A percentile compares a stretch with the other conserved stretches of the same genome.
These are phyloP conservation scores for Neoascochyta sp. DNA, from an alignment of 2,329 filamentous ascomycete genomes.

Conservation along the genomic window DNA sequence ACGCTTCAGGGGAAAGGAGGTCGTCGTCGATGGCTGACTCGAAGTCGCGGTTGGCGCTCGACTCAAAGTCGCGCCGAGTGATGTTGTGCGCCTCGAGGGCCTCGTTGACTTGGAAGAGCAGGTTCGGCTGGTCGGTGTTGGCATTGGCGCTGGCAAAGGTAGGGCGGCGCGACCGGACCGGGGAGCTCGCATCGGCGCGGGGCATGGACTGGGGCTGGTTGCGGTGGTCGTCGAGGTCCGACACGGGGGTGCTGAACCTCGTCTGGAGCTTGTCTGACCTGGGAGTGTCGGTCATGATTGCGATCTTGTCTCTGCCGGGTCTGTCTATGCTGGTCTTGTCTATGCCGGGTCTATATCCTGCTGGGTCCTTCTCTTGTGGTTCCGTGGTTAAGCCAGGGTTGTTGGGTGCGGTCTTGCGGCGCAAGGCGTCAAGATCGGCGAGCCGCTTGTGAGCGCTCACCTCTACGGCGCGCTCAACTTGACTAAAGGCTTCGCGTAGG, in stretches of 20 bases:
- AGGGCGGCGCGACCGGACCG: conserved; percentile 56
- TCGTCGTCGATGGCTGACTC: conserved; percentile 83
- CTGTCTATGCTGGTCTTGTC: conserved; percentile 7
- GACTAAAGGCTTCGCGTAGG: conserved; percentile 48
- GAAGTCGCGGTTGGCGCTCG: too few relatives aligned
- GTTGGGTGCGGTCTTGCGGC: conserved; percentile 20
- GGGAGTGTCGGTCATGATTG: conserved; percentile 53
- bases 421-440: conserved; percentile 38
- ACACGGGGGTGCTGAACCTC: conserved; percentile 69
- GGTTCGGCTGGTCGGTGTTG: conserved; percentile 39
- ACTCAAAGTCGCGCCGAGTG: conserved; percentile 76
- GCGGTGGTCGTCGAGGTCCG: conserved; percentile 85
- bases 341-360: conserved; percentile 24
- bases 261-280: conserved; percentile 65
- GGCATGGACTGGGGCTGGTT: conserved; percentile 61
- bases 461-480: conserved; percentile 50
- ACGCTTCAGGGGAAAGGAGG: conserved; percentile 43
- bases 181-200: conserved; percentile 54
- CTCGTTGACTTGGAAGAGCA: conserved; percentile 46
- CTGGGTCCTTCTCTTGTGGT: background rate
- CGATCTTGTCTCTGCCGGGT: conserved; percentile 16
- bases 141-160: conserved; percentile 66
- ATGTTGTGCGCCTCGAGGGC: conserved; percentile 42
- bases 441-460: conserved; percentile 55
- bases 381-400: conserved; percentile 8